phyloP scores from a whole-genome alignment of 805 yeast species.

The Ogataea corticis region DNA sequence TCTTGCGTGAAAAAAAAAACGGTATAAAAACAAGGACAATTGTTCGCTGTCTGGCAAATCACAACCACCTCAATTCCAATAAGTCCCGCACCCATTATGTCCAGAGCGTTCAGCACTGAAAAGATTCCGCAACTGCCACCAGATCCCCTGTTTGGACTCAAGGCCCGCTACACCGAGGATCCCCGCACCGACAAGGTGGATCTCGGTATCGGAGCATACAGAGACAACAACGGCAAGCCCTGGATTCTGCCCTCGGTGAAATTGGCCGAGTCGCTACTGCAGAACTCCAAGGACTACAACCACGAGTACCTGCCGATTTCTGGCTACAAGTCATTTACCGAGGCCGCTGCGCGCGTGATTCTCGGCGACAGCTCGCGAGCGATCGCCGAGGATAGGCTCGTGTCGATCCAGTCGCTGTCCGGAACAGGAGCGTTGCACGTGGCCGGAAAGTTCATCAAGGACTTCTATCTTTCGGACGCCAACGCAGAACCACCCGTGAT shows the following conservation, averaged over 20 bases:
- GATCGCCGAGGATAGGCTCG: conserved; percentile 46
- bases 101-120: conserved; percentile 27
- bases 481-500: conserved; percentile 41
- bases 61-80: no score
- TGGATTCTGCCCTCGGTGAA: conserved; percentile 82
- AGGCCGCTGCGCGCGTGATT: conserved; percentile 72
- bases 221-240: conserved; percentile 87
- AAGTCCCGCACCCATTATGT: neutral
- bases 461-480: conserved; percentile 40
- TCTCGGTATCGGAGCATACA: conserved; percentile 90
- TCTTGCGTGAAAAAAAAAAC: neutral
- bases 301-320: conserved; percentile 88
- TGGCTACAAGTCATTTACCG: conserved; percentile 68
- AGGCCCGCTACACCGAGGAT: conserved; percentile 63
- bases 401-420: conserved; percentile 74
- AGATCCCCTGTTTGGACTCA: conserved; percentile 84
- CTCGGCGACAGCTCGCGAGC: conserved; percentile 62
- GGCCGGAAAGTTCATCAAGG: conserved; percentile 69
- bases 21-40: no score
- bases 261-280: conserved; percentile 67
- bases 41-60: no score
- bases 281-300: conserved; percentile 60
- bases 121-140: conserved; percentile 69
- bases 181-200: conserved; percentile 70
- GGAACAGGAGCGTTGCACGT: conserved; percentile 93